Base-by-base conservation (phyloP, 1,284 basidiomycete species). In the Sanghuangporus weigelae region DNA sequence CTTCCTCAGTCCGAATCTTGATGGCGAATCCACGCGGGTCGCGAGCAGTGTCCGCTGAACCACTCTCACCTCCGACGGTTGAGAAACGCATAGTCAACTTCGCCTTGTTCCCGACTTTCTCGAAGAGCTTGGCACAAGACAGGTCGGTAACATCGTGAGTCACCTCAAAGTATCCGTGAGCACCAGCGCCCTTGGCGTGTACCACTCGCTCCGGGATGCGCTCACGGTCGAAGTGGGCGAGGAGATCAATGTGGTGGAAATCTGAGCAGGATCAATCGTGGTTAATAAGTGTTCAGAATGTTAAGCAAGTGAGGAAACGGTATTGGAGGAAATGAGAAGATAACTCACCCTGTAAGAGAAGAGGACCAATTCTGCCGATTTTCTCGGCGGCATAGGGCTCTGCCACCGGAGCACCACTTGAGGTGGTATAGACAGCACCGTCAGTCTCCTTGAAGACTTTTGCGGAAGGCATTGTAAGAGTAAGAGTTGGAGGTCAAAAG, bases 141-240 rank as follows among this genome's bases (percentile, higher is more conserved):
- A 97, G 79, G 73, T 96, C 92, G 66, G 84, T 84, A 71, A 95
- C 81, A 70, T 90, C 87, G 67, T 95, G 85, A 42, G 93, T 95
- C 70, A 89, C 83, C 77, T 94, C 87, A 74, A 95, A 96, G 78
- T 86, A 85, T n/a, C 95, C 95, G 72, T 96, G 93, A 35, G 95
- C 95, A 68, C 93, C 95, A 62, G 89, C 88, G 66, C 87, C 93
- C 74, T 92, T 93, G 65, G 92, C 91, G 72, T 93, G 92, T 63
- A 93, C 92, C 60, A 95, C 91, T 76, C 94, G 92, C 83, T 96
- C 96, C 21, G 95, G 95, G 73, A 98, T 96, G 75, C 95, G 89
- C 80, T 97, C 95, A 63, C 93, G 86, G 77, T 93, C 92, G 72
- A 96, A 96, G 82, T 96, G 93, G 48, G 92, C 88, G 68, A 96